These are phyloP conservation scores for Magnolia sinica DNA, from an alignment of 164 flowering plant genomes.

Conservation along the genomic window DNA sequence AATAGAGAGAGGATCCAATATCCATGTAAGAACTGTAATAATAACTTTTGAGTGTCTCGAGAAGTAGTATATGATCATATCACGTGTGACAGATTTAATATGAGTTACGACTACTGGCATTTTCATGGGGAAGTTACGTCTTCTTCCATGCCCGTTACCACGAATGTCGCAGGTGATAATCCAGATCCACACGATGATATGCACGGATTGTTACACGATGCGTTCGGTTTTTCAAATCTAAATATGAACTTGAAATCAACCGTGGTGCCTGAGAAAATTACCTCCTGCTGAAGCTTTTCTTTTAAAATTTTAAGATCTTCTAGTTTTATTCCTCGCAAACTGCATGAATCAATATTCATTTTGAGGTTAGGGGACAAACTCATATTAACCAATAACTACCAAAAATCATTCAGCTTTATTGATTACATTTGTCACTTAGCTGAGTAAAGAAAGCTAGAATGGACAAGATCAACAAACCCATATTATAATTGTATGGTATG, in stretches of 20 bases:
- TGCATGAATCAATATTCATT: slow-evolving; percentile 18
- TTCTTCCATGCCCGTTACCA: too few species aligned
- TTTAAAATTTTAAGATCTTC: slow-evolving; percentile 59
- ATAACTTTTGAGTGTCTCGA: too few species aligned
- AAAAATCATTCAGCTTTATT: not conserved
- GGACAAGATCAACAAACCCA: not conserved
- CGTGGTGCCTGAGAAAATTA: slow-evolving; percentile 13
- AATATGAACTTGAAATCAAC: not conserved
- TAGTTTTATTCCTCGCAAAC: slow-evolving; percentile 56
- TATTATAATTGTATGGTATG: not conserved
- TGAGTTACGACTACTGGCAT: too few species aligned
- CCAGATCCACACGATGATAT: too few species aligned
- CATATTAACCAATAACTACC: not conserved
- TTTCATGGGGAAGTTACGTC: too few species aligned
- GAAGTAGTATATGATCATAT: too few species aligned
- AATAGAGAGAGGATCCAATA: too few species aligned
- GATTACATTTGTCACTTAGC: not conserved
- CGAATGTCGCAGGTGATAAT: too few species aligned
- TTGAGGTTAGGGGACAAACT: not conserved
- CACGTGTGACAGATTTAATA: too few species aligned
- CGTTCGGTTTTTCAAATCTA: too few species aligned
- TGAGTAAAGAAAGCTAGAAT: not conserved
- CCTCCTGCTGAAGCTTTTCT: slow-evolving; percentile 78
- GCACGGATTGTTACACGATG: too few species aligned
- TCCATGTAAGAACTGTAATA: too few species aligned